Base-by-base conservation (phyloP, 495 filamentous ascomycete genomes). In the Rostrohypoxylon terebratum region DNA sequence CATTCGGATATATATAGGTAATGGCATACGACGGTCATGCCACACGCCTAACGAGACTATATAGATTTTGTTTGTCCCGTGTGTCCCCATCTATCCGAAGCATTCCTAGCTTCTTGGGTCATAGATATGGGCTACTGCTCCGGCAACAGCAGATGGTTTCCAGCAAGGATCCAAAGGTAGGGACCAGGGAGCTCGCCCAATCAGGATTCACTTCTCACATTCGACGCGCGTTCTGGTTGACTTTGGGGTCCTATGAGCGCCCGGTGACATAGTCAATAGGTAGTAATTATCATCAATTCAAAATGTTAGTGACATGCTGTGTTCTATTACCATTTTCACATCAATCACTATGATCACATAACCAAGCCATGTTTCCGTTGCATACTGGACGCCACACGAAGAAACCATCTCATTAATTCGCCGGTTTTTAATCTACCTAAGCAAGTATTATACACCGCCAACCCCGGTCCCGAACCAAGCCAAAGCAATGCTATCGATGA, bases 371-470 rank as follows among this genome's bases (percentile, higher is more conserved):
- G 10, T n/a, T 38, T 20, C 16, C 14, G 11, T 34, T 54, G 20
- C 33, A 42, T 34, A 34, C 10, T 42, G 8, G 34, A 45, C 23
- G 33, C 51, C 14, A 28, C 47, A 13, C 23, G 7, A 25, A 25
- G 36, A 59, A 44, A 13, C 28, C 57, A 31, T 21, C 48, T 64
- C 51, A 65, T 65, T 65, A 58, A 31, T 58, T 58, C 36, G 13
- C 25, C 42, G 10, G n/a, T 44, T 59, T 44, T 59, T 40, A 59
- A 45, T 59, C 57, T 59, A 59, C 36, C 36, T 28, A 45, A 44
- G 38, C 34, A 66, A 58, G 14, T 72, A 68, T 34, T 65, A 57
- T 69, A 73, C 66, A 73, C 61, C 45, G 3, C 70, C 60, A 42
- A 20, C 60, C 60, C 57, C 28, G 51, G 31, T 21, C 40, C 61